A percentile compares a stretch with the other conserved stretches of the same genome.
Conservation (phyloP, 208 protist genomes). For the Acanthamoeba royreba region DNA sequence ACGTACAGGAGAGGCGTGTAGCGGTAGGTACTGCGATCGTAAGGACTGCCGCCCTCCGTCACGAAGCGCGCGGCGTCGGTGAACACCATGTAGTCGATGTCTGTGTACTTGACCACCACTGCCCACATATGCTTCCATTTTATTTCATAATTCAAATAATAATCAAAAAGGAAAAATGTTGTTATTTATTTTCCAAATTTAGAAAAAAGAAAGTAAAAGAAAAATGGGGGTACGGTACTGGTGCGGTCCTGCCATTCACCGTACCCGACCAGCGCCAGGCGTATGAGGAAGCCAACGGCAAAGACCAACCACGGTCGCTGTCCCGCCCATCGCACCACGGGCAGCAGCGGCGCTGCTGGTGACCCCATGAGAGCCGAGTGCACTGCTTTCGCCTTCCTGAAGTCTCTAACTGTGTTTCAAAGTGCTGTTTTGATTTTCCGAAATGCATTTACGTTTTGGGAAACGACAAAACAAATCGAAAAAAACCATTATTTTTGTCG, state of each 20-base stretch:
- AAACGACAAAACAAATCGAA: no score
- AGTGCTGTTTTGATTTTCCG: no score
- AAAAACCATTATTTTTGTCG: no score
- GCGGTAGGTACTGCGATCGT: constrained; percentile 78
- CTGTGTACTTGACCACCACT: constrained; percentile 67
- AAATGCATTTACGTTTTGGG: no score
- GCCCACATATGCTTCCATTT: neutral
- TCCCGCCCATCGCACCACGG: neutral
- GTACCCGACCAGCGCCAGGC: neutral
- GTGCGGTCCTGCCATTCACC: constrained; percentile 31
- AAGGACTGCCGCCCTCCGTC: constrained; percentile 72
- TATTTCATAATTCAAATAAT: neutral
- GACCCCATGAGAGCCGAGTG: no score
- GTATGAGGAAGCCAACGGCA: neutral
- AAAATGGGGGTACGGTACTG: neutral
- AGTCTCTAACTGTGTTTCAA: no score
- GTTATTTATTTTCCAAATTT: no score
- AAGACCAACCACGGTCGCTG: neutral
- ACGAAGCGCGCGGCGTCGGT: constrained; percentile 77
- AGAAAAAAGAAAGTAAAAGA: neutral
- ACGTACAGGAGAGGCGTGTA: constrained; percentile 79
- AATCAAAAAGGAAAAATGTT: neutral
- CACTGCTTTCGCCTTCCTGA: no score
- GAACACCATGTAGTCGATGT: constrained; percentile 80
- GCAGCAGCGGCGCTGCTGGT: neutral